Conservation (phyloP, 2,329 filamentous ascomycete genomes). For the Orbilia oligospora region DNA sequence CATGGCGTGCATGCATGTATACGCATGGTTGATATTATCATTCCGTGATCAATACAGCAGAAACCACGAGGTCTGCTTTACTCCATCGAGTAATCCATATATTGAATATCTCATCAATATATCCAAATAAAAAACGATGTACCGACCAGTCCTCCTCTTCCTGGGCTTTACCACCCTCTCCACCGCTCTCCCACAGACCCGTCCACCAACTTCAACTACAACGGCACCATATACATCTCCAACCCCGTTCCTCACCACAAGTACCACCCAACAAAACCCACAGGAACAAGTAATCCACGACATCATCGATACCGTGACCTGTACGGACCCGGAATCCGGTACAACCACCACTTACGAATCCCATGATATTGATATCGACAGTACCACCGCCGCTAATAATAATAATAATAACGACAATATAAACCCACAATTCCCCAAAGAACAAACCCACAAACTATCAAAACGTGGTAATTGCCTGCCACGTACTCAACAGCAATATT, state of each 20-base stretch:
- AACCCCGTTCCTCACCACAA: not conserved
- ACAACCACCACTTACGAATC: not conserved
- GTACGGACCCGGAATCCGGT: not conserved
- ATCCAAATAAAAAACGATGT: not conserved
- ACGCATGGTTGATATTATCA: no score
- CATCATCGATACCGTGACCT: not conserved
- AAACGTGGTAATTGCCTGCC: conserved; percentile 22
- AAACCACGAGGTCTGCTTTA: no score
- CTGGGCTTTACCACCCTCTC: not conserved
- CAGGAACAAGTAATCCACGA: not conserved
- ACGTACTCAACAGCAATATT: not conserved
- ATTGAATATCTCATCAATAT: no score
- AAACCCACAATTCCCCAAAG: no score
- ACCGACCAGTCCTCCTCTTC: not conserved
- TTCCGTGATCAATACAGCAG: no score
- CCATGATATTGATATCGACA: not conserved
- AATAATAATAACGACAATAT: no score
- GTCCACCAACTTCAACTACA: not conserved
- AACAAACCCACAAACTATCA: not conserved
- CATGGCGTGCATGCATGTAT: no score
- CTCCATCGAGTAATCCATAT: no score
- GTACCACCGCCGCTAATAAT: not conserved
- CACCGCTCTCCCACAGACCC: conserved; percentile 4
- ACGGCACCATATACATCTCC: not conserved
- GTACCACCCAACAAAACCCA: no score